Percentiles rank a stretch among this genome's conserved stretches.
These are phyloP conservation scores for Calcarisporium arbuscula DNA, from an alignment of 2,329 filamentous ascomycete species.

Conservation along the genomic window DNA sequence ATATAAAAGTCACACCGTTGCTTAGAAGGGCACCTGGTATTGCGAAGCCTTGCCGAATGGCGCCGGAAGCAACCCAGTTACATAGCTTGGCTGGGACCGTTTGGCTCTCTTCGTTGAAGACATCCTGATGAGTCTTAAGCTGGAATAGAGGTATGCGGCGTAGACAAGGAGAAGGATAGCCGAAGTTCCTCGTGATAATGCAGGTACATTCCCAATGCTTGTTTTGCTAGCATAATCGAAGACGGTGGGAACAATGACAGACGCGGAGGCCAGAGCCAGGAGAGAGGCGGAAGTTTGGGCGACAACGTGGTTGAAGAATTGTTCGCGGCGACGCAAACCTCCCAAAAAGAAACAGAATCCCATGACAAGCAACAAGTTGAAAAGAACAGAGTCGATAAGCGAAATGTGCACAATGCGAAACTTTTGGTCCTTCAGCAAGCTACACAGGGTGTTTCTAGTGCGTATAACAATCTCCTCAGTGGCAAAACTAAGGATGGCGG, in stretches of 20 bases:
- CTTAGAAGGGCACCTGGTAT: slow-evolving; percentile 33
- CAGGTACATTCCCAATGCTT: slow-evolving; percentile 42
- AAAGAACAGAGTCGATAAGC: slow-evolving; percentile 83
- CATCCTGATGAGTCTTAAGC: slow-evolving; percentile 70
- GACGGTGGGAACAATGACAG: slow-evolving; percentile 82
- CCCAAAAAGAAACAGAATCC: slow-evolving; percentile 90
- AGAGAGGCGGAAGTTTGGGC: slow-evolving; percentile 82
- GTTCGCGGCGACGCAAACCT: slow-evolving; percentile 68
- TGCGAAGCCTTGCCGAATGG: slow-evolving; percentile 32
- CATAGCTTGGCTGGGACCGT: slow-evolving; percentile 61
- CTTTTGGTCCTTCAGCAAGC: slow-evolving; percentile 73
- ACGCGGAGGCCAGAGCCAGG: slow-evolving; percentile 72
- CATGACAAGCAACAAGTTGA: slow-evolving; percentile 80
- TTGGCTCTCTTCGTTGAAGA: slow-evolving; percentile 74
- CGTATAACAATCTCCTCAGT: slow-evolving; percentile 83
- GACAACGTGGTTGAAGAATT: slow-evolving; percentile 87
- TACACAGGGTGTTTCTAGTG: slow-evolving; percentile 79
- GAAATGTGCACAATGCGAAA: slow-evolving; percentile 87
- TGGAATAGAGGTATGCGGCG: slow-evolving; percentile 81
- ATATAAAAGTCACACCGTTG: slow-evolving; percentile 26
- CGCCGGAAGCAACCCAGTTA: slow-evolving; percentile 21
- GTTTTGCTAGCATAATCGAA: slow-evolving; percentile 53
- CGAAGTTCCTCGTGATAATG: slow-evolving; percentile 64
- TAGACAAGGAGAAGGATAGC: slow-evolving; percentile 82
- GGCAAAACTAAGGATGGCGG: slow-evolving; percentile 76